phyloP scores from a whole-genome alignment of 192 early-diverging fungal genomes.

The Coemansia sp. region DNA sequence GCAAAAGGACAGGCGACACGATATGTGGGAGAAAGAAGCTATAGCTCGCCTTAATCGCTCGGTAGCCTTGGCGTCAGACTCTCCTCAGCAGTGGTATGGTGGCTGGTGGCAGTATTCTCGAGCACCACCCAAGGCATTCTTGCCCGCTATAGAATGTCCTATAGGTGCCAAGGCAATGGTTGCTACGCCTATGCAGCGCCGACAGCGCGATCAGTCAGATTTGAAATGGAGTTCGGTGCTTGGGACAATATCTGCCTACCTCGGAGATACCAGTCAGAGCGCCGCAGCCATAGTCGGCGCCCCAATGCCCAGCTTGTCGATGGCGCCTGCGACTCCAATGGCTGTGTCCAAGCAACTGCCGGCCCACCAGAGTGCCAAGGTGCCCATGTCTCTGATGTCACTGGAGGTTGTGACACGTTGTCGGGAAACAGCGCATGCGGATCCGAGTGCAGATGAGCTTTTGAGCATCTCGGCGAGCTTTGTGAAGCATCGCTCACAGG shows the following conservation, averaged over 20 bases:
- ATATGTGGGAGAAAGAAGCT: slow-evolving; percentile 21
- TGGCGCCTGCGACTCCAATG: not conserved
- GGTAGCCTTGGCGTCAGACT: not conserved
- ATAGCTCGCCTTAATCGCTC: not conserved
- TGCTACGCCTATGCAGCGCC: slow-evolving; percentile 14
- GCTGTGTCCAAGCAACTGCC: not conserved
- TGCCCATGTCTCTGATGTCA: slow-evolving; percentile 18
- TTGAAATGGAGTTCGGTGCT: slow-evolving; percentile 47
- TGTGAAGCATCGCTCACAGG: not conserved
- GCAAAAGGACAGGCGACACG: slow-evolving; percentile 10
- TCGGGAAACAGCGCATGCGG: slow-evolving; percentile 57
- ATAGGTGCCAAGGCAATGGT: not conserved
- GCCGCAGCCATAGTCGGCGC: not conserved
- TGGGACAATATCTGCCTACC: slow-evolving; percentile 10
- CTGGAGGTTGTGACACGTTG: slow-evolving; percentile 24
- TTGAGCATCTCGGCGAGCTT: slow-evolving; percentile 32
- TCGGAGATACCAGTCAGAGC: not conserved
- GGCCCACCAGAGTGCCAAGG: not conserved
- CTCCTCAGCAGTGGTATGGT: not conserved
- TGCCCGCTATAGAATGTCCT: not conserved
- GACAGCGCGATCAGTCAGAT: slow-evolving; percentile 43
- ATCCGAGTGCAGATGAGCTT: slow-evolving; percentile 68
- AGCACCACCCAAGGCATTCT: slow-evolving; percentile 14
- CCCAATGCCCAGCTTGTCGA: not conserved
- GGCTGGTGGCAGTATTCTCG: slow-evolving; percentile 42